These are phyloP conservation scores for Brasenia schreberi DNA, from an alignment of 164 flowering plant species.

Conservation along the genomic window DNA sequence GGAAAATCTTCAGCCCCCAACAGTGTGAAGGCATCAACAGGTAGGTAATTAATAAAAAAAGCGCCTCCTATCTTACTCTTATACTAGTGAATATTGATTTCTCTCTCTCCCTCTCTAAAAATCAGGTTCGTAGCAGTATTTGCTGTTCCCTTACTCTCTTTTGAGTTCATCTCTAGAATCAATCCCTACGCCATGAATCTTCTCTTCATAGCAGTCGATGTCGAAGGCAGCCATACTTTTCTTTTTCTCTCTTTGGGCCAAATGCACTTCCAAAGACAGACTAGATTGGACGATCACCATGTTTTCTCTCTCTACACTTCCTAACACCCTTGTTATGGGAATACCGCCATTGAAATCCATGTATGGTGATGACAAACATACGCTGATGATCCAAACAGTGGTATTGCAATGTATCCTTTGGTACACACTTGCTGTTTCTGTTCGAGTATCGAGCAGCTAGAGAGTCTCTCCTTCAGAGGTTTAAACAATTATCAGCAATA, in stretches of 20 bases:
- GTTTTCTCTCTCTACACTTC: constrained; percentile 26
- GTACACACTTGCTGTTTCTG: constrained; percentile 24
- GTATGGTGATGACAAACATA: constrained; percentile 23
- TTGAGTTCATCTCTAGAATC: constrained; percentile 24
- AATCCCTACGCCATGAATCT: constrained; percentile 24
- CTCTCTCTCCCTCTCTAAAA: too few relatives aligned
- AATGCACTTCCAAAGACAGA: constrained; percentile 10
- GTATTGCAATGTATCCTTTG: constrained; percentile 28
- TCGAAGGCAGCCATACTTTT: constrained; percentile 11
- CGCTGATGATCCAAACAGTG: constrained; percentile 24
- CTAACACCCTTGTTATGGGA: constrained; percentile 34
- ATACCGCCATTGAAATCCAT: constrained; percentile 27
- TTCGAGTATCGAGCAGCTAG: constrained; percentile 28
- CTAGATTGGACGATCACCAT: constrained; percentile 30
- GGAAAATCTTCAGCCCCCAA: constrained; percentile 22
- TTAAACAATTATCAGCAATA: constrained; percentile 1
- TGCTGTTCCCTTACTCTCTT: constrained; percentile 27
- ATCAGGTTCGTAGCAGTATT: constrained; percentile 20
- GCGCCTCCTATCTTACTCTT: too few relatives aligned
- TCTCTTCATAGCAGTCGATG: constrained; percentile 25
- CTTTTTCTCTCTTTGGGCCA: constrained; percentile 18
- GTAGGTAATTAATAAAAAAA: too few relatives aligned
- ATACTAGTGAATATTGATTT: too few relatives aligned
- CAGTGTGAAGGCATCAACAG: constrained; percentile 33
- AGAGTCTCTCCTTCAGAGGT: constrained; percentile 8